These are phyloP conservation scores for Diaporthe sp. DNA, from an alignment of 2,329 filamentous ascomycete genomes.

Conservation along the genomic window DNA sequence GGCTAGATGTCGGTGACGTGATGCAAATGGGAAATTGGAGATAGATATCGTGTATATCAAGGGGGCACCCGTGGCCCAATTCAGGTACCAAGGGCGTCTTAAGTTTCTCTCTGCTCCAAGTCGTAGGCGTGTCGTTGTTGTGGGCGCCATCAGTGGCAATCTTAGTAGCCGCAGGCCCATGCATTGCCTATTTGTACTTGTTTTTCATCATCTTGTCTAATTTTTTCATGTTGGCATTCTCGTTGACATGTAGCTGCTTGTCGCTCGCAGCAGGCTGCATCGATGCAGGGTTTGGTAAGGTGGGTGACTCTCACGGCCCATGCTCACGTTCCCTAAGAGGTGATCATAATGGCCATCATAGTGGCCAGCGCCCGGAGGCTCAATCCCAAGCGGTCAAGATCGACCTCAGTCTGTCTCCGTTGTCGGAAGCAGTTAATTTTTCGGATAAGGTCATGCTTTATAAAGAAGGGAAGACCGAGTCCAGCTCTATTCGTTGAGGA, in stretches of 20 bases:
- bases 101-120: background rate
- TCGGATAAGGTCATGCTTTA: background rate
- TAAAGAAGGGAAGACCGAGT: background rate
- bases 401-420: background rate
- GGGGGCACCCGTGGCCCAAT: background rate
- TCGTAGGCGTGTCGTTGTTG: background rate
- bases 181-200: background rate
- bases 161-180: background rate
- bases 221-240: background rate
- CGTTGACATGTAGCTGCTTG: background rate
- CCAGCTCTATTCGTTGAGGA: background rate
- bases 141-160: background rate
- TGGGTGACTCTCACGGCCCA: background rate
- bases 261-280: too few species aligned
- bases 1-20: background rate
- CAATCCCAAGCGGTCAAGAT: background rate
- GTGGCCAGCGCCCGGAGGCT: background rate
- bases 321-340: background rate
- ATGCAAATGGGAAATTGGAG: background rate
- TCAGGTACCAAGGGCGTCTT: background rate
- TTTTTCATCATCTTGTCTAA: background rate
- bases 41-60: background rate
- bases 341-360: too few species aligned
- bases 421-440: background rate
- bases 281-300: background rate